Evolutionary conservation across 192 early-diverging fungal species (phyloP), one percentile per base, ranked within the genome.

Genomic region (Funneliformis geosporum): DNA sequence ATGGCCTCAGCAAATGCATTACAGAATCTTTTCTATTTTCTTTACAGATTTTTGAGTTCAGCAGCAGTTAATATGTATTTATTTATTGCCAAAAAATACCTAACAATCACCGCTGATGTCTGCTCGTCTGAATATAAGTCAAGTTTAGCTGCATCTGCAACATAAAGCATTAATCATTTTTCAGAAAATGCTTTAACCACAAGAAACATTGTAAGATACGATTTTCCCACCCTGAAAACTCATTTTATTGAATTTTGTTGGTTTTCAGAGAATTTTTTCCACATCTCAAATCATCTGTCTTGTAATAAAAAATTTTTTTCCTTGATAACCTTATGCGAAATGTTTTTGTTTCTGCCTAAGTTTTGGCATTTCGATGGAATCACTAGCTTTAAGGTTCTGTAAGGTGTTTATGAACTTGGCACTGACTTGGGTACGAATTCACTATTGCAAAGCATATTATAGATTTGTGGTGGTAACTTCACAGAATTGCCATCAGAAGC

Each of bases 71-170:
- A n/a, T n/a, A n/a, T n/a, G n/a, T n/a, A n/a, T n/a, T n/a, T n/a
- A n/a, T n/a, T n/a, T n/a, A n/a, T n/a, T n/a, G n/a, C n/a, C n/a
- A n/a, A n/a, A n/a, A n/a, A n/a, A n/a, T n/a, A n/a, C n/a, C n/a
- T n/a, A n/a, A n/a, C n/a, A n/a, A n/a, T 23, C 5, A 43, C 77
- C 40, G 46, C 5, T 61, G 8, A 42, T 79, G 66, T 14, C 6
- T 64, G 23, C 6, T 75, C 23, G 18, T 39, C 33, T 40, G 5
- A 39, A 18, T 67, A 12, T 60, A 27, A 28, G 33, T 80, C 27
- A 78, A 83, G 72, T 5, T 65, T 12, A 73, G 40, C 25, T 46
- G 80, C 83, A 81, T 83, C 80, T 40, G 80, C 64, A 6, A 83
- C 33, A 60, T 81, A 79, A 46, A 83, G 80, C 46, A 81, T 43